A percentile compares a stretch with the other conserved stretches of the same genome.
Conservation (phyloP, 2,329 filamentous ascomycete genomes). For the Aspergillus piperis region DNA sequence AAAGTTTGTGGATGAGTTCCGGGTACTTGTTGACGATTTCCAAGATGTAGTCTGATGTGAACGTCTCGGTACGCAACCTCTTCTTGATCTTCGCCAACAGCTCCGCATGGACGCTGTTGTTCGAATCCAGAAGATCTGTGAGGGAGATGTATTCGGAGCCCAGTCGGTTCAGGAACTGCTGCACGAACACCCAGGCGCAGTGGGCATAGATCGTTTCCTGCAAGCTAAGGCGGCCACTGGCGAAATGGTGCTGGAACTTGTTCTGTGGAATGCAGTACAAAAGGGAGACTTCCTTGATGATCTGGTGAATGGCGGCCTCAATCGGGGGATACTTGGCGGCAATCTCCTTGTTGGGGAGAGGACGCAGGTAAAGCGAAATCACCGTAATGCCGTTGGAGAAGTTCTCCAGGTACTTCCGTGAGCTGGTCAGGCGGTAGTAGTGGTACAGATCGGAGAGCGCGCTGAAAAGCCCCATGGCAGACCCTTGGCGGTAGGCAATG, state of each 20-base stretch:
- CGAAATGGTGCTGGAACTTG: conserved; percentile 89
- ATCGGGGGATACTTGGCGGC: conserved; percentile 70
- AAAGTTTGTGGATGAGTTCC: conserved; percentile 79
- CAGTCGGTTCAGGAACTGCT: conserved; percentile 95
- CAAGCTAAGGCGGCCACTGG: conserved; percentile 79
- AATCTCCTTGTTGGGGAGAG: conserved; percentile 61
- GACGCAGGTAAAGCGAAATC: conserved; percentile 91
- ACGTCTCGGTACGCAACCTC: conserved; percentile 90
- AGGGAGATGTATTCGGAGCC: conserved; percentile 89
- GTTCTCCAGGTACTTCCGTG: conserved; percentile 96
- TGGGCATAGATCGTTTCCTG: conserved; percentile 98
- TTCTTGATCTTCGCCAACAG: conserved; percentile 93
- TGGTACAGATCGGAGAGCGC: conserved; percentile 95
- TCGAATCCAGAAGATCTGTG: conserved; percentile 73
- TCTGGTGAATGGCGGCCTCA: conserved; percentile 94
- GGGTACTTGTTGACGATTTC: conserved; percentile 95
- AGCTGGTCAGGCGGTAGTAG: conserved; percentile 96
- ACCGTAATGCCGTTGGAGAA: conserved; percentile 98
- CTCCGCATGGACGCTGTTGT: conserved; percentile 82
- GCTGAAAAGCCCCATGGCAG: conserved; percentile 90
- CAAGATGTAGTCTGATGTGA: conserved; percentile 95
- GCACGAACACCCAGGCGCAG: conserved; percentile 95
- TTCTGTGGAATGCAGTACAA: conserved; percentile 98
- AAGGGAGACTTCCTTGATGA: conserved; percentile 96
- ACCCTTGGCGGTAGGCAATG: conserved; percentile 89